Base-by-base conservation (phyloP, 768 basidiomycete genomes). In the Hericium coralloides region DNA sequence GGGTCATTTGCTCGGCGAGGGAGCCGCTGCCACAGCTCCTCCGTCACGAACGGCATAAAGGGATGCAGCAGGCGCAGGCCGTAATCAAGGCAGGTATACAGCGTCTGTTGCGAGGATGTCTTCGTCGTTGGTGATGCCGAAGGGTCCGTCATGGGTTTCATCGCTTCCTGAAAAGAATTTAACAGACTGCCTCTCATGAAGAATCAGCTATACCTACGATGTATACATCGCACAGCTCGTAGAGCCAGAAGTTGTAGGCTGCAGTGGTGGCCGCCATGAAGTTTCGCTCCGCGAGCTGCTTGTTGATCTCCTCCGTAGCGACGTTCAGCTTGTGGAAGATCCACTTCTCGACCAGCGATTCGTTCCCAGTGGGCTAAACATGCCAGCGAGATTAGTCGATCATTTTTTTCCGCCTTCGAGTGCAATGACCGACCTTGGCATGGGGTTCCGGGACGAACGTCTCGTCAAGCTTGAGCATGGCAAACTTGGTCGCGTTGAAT, bases 11-110 rank as follows among this genome's bases (percentile, higher is more conserved):
- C 83, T 58, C 94, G 77, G 17, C 95, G 78, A 0, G 95, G 94
- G 2, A 99, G 76, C 26, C 97, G 83, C 69, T 99, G 97, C 97
- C 97, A 99, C 12, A 99, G 75, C 70, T 98, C 97, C 72, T 99
- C 97, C 4, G 97, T 98, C 36, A 99, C 91, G 70, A 89, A 99
- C 1, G 97, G 97, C 97, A 98, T 99, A 75, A 98, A 94, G 0
- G 97, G 97, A 70, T 98, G 97, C 1, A 98, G 77, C 2, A 99
- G 76, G 18, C 87, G 84, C 54, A 99, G 76, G 10, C 95, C 97
- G 59, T 85, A 73, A 64, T 99, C 97, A 41, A 99, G 79, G 68
- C 93, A 95, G 7, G 88, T 95, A 71, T 98, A 97, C 38, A 99
- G 74, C 0, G 95, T 98, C 72, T 98, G 92, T 67, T 97, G 95